These are phyloP conservation scores for Yamadazyma paraphyllophila DNA, from an alignment of 805 yeast genomes.

Conservation along the genomic window DNA sequence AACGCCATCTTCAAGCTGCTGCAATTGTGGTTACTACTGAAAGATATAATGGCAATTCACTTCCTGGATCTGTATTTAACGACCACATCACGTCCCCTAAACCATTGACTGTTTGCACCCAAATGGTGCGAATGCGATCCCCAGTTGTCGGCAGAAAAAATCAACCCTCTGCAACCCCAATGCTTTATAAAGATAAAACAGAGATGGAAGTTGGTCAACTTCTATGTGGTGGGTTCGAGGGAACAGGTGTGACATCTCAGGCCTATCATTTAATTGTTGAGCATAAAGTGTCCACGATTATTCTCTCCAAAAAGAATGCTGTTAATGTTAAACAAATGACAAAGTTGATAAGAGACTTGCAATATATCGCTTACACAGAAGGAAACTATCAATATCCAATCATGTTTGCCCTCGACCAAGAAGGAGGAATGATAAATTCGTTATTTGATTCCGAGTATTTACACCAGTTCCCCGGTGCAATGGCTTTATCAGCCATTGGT, in stretches of 20 bases:
- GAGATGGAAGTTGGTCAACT: conserved; percentile 44
- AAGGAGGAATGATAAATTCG: conserved; percentile 62
- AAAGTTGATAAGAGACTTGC: conserved; percentile 50
- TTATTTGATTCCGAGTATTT: conserved; percentile 50
- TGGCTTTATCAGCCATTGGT: conserved; percentile 60
- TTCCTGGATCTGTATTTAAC: no score
- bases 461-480: conserved; percentile 63
- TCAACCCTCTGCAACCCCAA: not conserved
- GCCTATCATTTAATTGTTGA: conserved; percentile 50
- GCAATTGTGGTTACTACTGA: not conserved
- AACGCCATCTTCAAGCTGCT: no score
- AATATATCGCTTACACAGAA: conserved; percentile 47
- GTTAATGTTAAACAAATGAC: conserved; percentile 48
- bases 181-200: not conserved
- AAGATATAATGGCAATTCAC: no score
- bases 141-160: not conserved
- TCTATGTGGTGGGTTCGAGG: conserved; percentile 59
- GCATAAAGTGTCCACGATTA: conserved; percentile 51
- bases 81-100: not conserved
- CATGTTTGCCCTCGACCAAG: conserved; percentile 59
- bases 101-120: conserved; percentile 1
- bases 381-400: conserved; percentile 53
- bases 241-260: conserved; percentile 51
- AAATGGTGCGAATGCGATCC: conserved; percentile 1
- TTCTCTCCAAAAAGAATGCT: conserved; percentile 52